Conservation (phyloP, 805 yeast genomes). For the Kurtzmaniella fragi region DNA sequence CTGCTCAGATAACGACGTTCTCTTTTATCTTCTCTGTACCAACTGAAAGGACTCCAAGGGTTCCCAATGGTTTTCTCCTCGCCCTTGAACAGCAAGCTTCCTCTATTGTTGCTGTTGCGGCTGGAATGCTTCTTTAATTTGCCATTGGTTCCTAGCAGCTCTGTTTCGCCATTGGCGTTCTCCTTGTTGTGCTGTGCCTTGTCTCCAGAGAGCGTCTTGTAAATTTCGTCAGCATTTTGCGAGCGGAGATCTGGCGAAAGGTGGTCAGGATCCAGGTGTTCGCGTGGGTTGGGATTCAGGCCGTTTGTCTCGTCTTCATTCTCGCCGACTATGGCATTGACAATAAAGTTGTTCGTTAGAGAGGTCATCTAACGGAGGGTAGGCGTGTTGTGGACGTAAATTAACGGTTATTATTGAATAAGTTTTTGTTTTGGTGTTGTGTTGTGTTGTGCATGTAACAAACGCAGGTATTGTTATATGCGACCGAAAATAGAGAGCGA, state of each 20-base stretch:
- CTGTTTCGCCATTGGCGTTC: neutral
- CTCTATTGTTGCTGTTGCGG: neutral
- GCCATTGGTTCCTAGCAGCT: neutral
- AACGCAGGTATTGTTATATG: no score
- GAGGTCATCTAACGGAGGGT: no score
- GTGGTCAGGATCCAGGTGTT: no score
- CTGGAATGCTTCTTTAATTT: neutral
- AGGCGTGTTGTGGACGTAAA: no score
- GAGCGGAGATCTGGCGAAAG: no score
- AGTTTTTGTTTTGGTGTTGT: neutral
- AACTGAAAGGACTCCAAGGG: conserved; percentile 25
- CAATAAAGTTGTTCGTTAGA: no score
- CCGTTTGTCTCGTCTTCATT: no score
- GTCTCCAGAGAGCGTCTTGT: conserved; percentile 5
- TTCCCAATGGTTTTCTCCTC: conserved; percentile 19
- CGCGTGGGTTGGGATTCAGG: no score
- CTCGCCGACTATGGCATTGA: no score
- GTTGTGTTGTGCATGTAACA: neutral
- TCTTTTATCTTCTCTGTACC: conserved; percentile 20
- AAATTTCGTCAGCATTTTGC: conserved; percentile 6
- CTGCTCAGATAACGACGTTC: conserved; percentile 29
- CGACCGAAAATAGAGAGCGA: no score
- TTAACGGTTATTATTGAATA: neutral
- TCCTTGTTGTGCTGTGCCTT: conserved; percentile 2
- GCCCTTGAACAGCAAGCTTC: conserved; percentile 3